Evolutionary conservation across 106 monocot species (phyloP).

Genomic region (Apostasia ramifera): DNA sequence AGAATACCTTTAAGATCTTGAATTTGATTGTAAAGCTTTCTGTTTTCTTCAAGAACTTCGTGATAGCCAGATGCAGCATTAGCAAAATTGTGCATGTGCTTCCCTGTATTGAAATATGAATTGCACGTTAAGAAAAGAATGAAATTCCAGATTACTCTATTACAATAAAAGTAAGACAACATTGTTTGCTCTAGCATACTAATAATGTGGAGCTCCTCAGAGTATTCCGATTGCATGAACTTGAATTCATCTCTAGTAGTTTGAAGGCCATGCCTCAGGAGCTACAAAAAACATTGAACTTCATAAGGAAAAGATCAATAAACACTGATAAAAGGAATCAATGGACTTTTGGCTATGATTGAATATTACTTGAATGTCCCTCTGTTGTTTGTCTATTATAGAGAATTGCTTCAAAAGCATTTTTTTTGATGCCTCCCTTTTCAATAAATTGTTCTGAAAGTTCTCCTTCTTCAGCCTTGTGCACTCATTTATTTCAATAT

Average conservation of each 20-base stretch:
- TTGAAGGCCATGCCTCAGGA: slow-evolving; percentile 45
- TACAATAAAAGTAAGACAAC: neutral
- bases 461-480: slow-evolving; percentile 22
- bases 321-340: too few species aligned
- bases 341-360: too few species aligned
- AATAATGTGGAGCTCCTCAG: slow-evolving; percentile 58
- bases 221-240: slow-evolving; percentile 59
- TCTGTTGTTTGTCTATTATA: slow-evolving; percentile 62
- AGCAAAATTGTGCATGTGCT: slow-evolving; percentile 50
- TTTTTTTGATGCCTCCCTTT: slow-evolving; percentile 31
- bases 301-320: too few species aligned
- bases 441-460: neutral
- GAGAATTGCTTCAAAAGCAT: slow-evolving; percentile 33
- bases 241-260: slow-evolving; percentile 58
- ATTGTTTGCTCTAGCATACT: slow-evolving; percentile 27
- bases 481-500: neutral
- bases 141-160: neutral
- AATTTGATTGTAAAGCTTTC: slow-evolving; percentile 87
- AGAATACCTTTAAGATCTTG: slow-evolving; percentile 86
- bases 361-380: slow-evolving; percentile 55
- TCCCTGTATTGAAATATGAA: slow-evolving; percentile 26
- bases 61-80: slow-evolving; percentile 85
- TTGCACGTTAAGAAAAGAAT: neutral
- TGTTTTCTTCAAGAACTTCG: slow-evolving; percentile 82
- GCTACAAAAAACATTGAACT: slow-evolving; percentile 22